Base-by-base conservation (phyloP, 805 yeast genomes). In the Wickerhamiella hasegawae region DNA sequence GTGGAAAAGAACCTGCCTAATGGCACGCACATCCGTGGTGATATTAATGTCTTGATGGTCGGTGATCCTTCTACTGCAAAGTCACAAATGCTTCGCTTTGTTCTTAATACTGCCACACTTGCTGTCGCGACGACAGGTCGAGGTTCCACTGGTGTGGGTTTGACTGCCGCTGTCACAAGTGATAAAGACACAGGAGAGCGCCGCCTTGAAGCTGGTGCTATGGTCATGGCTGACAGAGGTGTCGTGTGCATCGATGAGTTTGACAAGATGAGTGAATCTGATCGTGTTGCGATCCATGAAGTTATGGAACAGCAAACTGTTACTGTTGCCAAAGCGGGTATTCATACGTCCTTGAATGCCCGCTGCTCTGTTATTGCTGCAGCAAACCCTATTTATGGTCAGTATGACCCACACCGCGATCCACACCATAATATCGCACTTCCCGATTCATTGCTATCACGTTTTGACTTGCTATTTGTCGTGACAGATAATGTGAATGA, bases 261-360 rank as follows among this genome's bases (percentile, higher is more conserved):
- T 53, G 98, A 87, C 62, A 90, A 90, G 59, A 90, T 90, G 98
- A 76, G 81, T 42, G 98, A 90, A 56, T 72, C 75, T 19, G 98
- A 90, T 62, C 71, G 98, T 54, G 97, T 90, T 35, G 97, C 97
- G 1, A 90, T 90, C 51, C 98, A 90, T 59, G 98, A 90, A 68
- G 98, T 90, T 33, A 90, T 90, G 98, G 98, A 90, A 63, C 98
- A 90, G 61, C 98, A 90, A 58, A 90, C 98, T 0, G 95, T 87
- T 20, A 85, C 97, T 2, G 85, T 87, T 51, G 94, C 97, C 35
- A 87, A 87, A 57, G 98, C 97, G 4, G 98, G 98, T 44, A 87
- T 87, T 49, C 96, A 87, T 57, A 85, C 97, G 2, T 79, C 97
- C 4, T 67, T 87, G 46, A 87, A 87, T 53, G 97, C 98, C 11